These are phyloP conservation scores for Myxozyma nipponensis DNA, from an alignment of 805 yeast genomes.

Conservation along the genomic window DNA sequence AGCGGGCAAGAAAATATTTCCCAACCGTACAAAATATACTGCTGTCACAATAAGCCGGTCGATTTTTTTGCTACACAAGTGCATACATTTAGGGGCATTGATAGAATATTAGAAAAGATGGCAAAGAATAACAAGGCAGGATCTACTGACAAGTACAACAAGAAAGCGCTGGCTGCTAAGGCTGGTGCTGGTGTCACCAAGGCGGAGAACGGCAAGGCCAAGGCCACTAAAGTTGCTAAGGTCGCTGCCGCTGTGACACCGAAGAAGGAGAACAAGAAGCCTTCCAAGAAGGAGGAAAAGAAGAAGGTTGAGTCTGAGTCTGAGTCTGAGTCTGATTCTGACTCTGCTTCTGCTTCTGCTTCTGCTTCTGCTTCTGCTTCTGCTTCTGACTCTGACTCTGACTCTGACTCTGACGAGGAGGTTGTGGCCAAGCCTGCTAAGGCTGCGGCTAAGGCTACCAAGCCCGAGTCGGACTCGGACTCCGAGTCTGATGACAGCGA, in stretches of 20 bases:
- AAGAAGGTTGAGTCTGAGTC: slow-evolving; percentile 3
- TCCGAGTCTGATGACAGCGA: slow-evolving; percentile 29
- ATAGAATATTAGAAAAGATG: too few species aligned
- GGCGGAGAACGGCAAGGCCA: slow-evolving; percentile 24
- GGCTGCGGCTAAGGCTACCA: slow-evolving; percentile 29
- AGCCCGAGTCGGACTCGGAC: slow-evolving; percentile 17
- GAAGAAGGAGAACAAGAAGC: slow-evolving; percentile 7
- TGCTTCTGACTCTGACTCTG: slow-evolving; percentile 17
- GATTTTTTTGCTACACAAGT: too few species aligned
- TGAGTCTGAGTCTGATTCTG: slow-evolving; percentile 35
- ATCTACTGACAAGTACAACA: slow-evolving; percentile 1
- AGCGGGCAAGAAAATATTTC: too few species aligned
- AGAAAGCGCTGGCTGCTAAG: slow-evolving; percentile 23
- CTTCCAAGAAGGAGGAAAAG: slow-evolving; percentile 15
- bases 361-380: too few species aligned
- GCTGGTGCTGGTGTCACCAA: slow-evolving; percentile 26
- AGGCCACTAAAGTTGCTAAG: too few species aligned
- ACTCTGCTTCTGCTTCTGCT: slow-evolving; percentile 30
- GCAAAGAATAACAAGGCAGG: slow-evolving; percentile 14
- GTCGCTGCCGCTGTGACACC: too few species aligned
- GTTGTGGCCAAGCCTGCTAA: slow-evolving; percentile 25
- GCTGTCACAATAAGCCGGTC: too few species aligned
- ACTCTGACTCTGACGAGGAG: slow-evolving; percentile 31
- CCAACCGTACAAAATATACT: too few species aligned
- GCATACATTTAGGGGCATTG: too few species aligned